phyloP scores from a whole-genome alignment of 441 rosid species.

The Kokia cookei region DNA sequence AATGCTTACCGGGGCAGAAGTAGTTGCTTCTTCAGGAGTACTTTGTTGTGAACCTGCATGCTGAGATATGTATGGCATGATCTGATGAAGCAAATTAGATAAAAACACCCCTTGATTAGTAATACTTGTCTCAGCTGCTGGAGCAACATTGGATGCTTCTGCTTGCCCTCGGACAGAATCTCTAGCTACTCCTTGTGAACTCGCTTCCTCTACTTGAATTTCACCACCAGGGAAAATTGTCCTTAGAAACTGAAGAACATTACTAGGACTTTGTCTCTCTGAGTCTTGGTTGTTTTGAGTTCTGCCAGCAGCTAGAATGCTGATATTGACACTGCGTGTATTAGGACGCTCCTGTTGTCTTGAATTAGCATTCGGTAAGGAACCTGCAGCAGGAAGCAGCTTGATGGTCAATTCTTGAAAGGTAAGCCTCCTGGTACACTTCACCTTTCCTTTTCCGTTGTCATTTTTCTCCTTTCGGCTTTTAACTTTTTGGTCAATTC shows the following conservation, averaged over 20 bases:
- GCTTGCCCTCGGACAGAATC: conserved; percentile 24
- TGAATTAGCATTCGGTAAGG: conserved; percentile 23
- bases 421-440: background rate
- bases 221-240: conserved; percentile 56
- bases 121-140: conserved; percentile 27
- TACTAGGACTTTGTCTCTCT: conserved; percentile 34
- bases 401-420: background rate
- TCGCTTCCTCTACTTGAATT: conserved; percentile 35
- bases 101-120: conserved; percentile 55
- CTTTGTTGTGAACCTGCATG: conserved; percentile 21
- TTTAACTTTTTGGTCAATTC: background rate
- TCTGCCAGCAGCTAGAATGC: conserved; percentile 34
- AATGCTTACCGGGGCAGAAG: conserved; percentile 27
- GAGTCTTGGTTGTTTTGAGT: conserved; percentile 37
- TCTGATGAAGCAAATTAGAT: conserved; percentile 56
- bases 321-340: conserved; percentile 32
- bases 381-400: conserved; percentile 22
- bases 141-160: conserved; percentile 17
- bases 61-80: conserved; percentile 52
- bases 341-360: conserved; percentile 32
- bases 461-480: background rate
- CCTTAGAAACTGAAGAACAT: conserved; percentile 46
- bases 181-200: conserved; percentile 25
- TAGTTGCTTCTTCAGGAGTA: conserved; percentile 20
- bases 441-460: background rate